These are phyloP conservation scores for Kodamaea suecica DNA, from an alignment of 1,139 yeast genomes.

Conservation along the genomic window DNA sequence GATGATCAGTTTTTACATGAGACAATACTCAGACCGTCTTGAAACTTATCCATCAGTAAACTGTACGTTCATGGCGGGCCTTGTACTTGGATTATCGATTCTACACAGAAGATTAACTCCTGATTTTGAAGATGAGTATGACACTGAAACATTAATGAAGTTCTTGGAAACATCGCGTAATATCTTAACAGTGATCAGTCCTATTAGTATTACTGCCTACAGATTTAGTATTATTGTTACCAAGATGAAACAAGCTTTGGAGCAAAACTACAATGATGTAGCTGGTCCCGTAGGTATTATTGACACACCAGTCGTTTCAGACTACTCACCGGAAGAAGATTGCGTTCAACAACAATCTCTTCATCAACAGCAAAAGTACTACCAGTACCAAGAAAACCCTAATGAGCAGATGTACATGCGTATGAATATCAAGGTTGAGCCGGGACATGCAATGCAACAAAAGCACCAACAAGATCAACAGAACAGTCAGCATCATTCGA, in stretches of 20 bases:
- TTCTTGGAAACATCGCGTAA: constrained; percentile 12
- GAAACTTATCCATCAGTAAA: constrained; percentile 18
- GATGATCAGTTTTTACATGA: constrained; percentile 23
- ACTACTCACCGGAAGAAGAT: constrained; percentile 3
- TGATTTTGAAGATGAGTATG: constrained; percentile 14
- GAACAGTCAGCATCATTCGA: neutral
- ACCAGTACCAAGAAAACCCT: neutral
- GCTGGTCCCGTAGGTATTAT: neutral
- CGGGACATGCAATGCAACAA: neutral
- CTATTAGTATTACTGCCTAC: constrained; percentile 13
- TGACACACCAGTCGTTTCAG: constrained; percentile 1
- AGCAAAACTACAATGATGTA: constrained; percentile 12
- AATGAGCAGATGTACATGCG: neutral
- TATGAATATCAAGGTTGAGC: neutral
- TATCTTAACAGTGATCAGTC: constrained; percentile 11
- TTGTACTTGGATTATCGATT: constrained; percentile 14
- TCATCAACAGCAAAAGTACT: neutral
- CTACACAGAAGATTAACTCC: constrained; percentile 13
- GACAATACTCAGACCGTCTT: constrained; percentile 15
- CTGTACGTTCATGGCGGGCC: constrained; percentile 16
- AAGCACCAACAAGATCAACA: neutral
- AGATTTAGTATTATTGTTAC: constrained; percentile 12
- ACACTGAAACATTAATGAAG: constrained; percentile 11
- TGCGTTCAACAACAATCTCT: too few relatives aligned
- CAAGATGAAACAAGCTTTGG: constrained; percentile 14